Percentiles rank a stretch among this genome's conserved stretches.
Evolutionary conservation across 768 basidiomycete species (phyloP).

Genomic region (Nevesoporus exiguus): DNA sequence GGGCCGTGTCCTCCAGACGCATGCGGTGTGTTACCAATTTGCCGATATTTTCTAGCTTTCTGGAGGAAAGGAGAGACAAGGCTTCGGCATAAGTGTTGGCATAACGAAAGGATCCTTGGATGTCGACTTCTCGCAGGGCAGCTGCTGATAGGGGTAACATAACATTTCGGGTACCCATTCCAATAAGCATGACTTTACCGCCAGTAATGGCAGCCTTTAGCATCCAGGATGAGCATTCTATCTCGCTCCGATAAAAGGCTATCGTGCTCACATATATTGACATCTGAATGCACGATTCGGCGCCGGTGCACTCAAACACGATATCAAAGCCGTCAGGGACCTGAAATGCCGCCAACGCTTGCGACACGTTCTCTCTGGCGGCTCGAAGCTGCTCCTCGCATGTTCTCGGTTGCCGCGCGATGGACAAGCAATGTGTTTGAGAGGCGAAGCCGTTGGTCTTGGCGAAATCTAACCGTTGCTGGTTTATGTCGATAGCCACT

Average conservation of each 20-base stretch:
- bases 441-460: slow-evolving; percentile 71
- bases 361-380: slow-evolving; percentile 55
- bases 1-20: slow-evolving; percentile 55
- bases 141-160: slow-evolving; percentile 81
- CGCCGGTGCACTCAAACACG: slow-evolving; percentile 94
- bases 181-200: slow-evolving; percentile 89
- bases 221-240: slow-evolving; percentile 12
- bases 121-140: slow-evolving; percentile 86
- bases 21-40: slow-evolving; percentile 82
- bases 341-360: slow-evolving; percentile 53
- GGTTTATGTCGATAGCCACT: slow-evolving; percentile 85
- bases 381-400: slow-evolving; percentile 54
- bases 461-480: slow-evolving; percentile 75
- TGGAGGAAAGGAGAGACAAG: slow-evolving; percentile 64
- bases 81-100: slow-evolving; percentile 90
- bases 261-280: slow-evolving; percentile 71
- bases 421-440: slow-evolving; percentile 63
- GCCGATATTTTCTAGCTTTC: slow-evolving; percentile 58
- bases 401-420: slow-evolving; percentile 46
- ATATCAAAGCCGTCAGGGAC: slow-evolving; percentile 81
- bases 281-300: slow-evolving; percentile 89
- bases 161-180: slow-evolving; percentile 89
- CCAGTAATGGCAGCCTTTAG: slow-evolving; percentile 69
- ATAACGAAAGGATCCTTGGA: slow-evolving; percentile 89
- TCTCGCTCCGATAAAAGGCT: slow-evolving; percentile 9